These are phyloP conservation scores for Cladophialophora carrionii DNA, from an alignment of 2,329 filamentous ascomycete genomes.

Conservation along the genomic window DNA sequence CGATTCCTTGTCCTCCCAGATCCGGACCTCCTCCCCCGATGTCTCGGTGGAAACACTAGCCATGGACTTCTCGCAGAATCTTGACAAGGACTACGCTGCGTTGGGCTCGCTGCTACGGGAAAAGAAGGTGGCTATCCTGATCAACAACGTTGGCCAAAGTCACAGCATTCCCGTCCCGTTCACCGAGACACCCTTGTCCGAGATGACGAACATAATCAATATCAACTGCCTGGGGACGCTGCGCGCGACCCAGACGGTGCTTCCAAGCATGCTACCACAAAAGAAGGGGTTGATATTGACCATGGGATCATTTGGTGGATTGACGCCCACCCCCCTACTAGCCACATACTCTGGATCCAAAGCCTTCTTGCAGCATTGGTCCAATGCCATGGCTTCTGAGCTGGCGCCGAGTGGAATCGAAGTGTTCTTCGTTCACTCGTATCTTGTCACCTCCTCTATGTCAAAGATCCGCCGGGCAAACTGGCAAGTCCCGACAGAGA, in stretches of 20 bases:
- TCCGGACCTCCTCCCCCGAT: conserved; percentile 69
- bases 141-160: conserved; percentile 97
- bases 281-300: conserved; percentile 89
- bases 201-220: conserved; percentile 86
- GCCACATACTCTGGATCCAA: conserved; percentile 98
- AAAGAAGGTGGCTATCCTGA: conserved; percentile 80
- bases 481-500: conserved; percentile 76
- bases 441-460: conserved; percentile 95
- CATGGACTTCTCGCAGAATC: conserved; percentile 82
- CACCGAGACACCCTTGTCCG: conserved; percentile 73
- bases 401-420: conserved; percentile 78
- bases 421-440: conserved; percentile 88
- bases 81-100: conserved; percentile 74
- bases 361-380: conserved; percentile 98
- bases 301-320: conserved; percentile 95
- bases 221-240: conserved; percentile 95
- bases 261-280: conserved; percentile 80
- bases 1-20: conserved; percentile 72
- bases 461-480: conserved; percentile 86
- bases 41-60: conserved; percentile 76
- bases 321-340: conserved; percentile 86
- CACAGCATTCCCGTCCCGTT: conserved; percentile 93
- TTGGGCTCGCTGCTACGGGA: conserved; percentile 69
- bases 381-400: conserved; percentile 79
- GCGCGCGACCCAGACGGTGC: conserved; percentile 80